Conservation (phyloP, 2,329 filamentous ascomycete genomes). For the Gremmenia infestans region DNA sequence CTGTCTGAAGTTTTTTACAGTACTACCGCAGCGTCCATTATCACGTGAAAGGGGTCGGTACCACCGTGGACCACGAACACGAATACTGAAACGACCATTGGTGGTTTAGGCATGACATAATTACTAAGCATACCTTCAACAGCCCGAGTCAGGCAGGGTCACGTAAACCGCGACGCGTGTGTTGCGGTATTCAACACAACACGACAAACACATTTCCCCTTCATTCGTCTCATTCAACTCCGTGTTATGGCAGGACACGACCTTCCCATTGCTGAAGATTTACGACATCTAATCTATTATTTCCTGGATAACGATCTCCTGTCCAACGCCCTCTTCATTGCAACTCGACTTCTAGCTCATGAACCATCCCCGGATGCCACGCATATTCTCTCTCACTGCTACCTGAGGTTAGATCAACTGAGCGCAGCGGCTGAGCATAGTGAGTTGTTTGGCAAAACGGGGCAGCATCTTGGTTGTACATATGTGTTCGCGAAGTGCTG, state of each 20-base stretch:
- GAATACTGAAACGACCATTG: no score
- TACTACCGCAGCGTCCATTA: no score
- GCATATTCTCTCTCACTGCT: neutral
- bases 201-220: no score
- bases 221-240: no score
- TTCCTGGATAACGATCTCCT: neutral
- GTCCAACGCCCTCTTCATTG: neutral
- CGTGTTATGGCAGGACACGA: neutral
- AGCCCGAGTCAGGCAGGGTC: no score
- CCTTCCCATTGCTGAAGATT: neutral
- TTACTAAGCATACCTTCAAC: no score
- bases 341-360: neutral
- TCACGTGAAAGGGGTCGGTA: no score
- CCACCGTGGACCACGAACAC: no score
- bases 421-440: neutral
- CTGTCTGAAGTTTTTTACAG: neutral
- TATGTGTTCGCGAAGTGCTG: slow-evolving; percentile 1
- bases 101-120: no score
- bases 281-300: neutral
- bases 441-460: neutral
- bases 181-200: no score
- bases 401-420: neutral
- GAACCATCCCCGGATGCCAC: neutral
- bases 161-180: no score
- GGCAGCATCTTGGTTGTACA: neutral